These are phyloP conservation scores for Chlorella sp. DNA, from an alignment of 139 green algal genomes.

Conservation along the genomic window DNA sequence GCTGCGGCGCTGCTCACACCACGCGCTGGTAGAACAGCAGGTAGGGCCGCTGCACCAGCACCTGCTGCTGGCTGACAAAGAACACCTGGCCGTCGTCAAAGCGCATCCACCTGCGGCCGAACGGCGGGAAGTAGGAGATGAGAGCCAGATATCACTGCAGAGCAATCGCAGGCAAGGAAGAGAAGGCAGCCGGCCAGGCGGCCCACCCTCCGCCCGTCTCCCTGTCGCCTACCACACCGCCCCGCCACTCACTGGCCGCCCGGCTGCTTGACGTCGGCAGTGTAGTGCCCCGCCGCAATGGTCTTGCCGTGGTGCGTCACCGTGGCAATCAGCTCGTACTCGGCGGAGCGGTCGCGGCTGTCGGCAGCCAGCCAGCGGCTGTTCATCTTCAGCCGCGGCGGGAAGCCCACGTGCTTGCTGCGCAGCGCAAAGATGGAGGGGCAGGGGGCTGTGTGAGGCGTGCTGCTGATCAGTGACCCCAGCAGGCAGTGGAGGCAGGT, in stretches of 20 bases:
- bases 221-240: no score
- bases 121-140: not conserved
- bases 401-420: constrained; percentile 69
- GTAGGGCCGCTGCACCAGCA: constrained; percentile 71
- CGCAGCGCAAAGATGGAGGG: constrained; percentile 44
- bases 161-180: not conserved
- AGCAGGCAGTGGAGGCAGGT: not conserved
- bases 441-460: not conserved
- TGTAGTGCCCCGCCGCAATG: constrained; percentile 76
- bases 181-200: not conserved
- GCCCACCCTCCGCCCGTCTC: not conserved
- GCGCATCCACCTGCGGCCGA: constrained; percentile 62
- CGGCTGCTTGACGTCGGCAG: constrained; percentile 74
- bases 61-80: constrained; percentile 44
- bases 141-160: no score
- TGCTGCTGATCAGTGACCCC: not conserved
- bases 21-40: constrained; percentile 78
- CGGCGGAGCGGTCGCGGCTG: constrained; percentile 35
- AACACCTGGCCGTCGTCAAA: constrained; percentile 81
- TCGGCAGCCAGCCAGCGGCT: constrained; percentile 52
- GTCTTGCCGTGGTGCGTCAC: constrained; percentile 78
- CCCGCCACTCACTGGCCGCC: constrained; percentile 35
- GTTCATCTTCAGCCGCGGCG: constrained; percentile 48
- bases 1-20: not conserved
- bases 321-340: constrained; percentile 72